Base-by-base conservation (phyloP, 495 filamentous ascomycete genomes). In the Apiosordaria backusii region DNA sequence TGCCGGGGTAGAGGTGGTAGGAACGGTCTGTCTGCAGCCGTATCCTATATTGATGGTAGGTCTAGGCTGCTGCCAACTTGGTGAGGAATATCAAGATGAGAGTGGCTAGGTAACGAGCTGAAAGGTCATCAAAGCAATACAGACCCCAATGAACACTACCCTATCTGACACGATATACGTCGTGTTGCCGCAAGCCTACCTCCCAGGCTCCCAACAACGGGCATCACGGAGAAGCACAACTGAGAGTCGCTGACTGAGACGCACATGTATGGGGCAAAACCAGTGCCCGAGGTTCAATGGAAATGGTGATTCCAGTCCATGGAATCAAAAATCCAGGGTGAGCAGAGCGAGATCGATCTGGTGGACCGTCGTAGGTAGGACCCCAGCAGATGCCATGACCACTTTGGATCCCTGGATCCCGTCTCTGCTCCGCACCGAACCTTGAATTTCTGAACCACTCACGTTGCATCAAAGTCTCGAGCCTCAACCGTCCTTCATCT, bases 131-230 rank as follows among this genome's bases (percentile, higher is more conserved):
- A n/a, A n/a, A n/a, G n/a, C 40, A 50, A 6, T 50, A 7, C 16
- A 50, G 40, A 54, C 50, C 50, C 50, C 50, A 54, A 54, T 35
- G 29, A 10, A 35, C 29, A 54, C 18, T 54, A 55, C 22, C 52
- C 22, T 55, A 55, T 55, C 52, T 55, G 52, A 55, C 22, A 55
- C 52, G 52, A 55, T 55, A 55, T 5, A 55, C 52, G 52, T 55
- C 19, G 52, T 55, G 52, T 55, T 55, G 52, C 52, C n/a, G 52
- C 52, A 55, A 55, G 52, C 52, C 13, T 15, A 45, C 35, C 35
- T 45, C 35, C 9, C 16, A 45, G 35, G 35, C 35, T 45, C 35
- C n/a, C 35, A 45, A 15, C 35, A 45, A 7, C 35, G 35, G 35
- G 3, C 35, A 45, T 45, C 35, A 45, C 35, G 35, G 35, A 45